These are phyloP conservation scores for Gossypium stocksii DNA, from an alignment of 345 rosid species.

Conservation along the genomic window DNA sequence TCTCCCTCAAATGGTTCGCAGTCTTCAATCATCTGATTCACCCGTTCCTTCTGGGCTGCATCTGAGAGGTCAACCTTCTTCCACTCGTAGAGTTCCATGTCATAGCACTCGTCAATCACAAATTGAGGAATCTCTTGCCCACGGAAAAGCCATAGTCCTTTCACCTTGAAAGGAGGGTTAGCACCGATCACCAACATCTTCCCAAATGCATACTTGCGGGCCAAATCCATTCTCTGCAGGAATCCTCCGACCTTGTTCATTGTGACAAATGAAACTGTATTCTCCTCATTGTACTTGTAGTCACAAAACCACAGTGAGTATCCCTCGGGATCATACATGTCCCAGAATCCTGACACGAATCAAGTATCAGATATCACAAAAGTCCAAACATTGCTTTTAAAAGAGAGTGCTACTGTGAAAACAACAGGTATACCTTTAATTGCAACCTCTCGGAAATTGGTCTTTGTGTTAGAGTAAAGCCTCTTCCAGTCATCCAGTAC, in stretches of 20 bases:
- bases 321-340: slow-evolving; percentile 97
- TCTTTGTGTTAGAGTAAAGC: background rate
- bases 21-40: slow-evolving; percentile 92
- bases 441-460: background rate
- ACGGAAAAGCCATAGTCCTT: slow-evolving; percentile 96
- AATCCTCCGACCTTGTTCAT: slow-evolving; percentile 93
- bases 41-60: slow-evolving; percentile 88
- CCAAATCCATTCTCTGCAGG: slow-evolving; percentile 92
- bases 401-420: background rate
- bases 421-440: background rate
- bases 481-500: background rate
- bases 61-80: slow-evolving; percentile 75
- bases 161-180: slow-evolving; percentile 78
- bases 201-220: slow-evolving; percentile 92
- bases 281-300: slow-evolving; percentile 95
- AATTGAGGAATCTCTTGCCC: slow-evolving; percentile 84
- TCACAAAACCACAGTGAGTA: slow-evolving; percentile 97
- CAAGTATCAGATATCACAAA: background rate
- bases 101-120: slow-evolving; percentile 79
- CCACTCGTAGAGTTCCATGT: slow-evolving; percentile 97
- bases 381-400: background rate
- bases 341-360: slow-evolving; percentile 77
- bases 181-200: slow-evolving; percentile 86
- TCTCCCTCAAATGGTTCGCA: slow-evolving; percentile 91
- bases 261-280: slow-evolving; percentile 78